phyloP scores from a whole-genome alignment of 176 grass and related monocot species.

The Aegilops speltoides region DNA sequence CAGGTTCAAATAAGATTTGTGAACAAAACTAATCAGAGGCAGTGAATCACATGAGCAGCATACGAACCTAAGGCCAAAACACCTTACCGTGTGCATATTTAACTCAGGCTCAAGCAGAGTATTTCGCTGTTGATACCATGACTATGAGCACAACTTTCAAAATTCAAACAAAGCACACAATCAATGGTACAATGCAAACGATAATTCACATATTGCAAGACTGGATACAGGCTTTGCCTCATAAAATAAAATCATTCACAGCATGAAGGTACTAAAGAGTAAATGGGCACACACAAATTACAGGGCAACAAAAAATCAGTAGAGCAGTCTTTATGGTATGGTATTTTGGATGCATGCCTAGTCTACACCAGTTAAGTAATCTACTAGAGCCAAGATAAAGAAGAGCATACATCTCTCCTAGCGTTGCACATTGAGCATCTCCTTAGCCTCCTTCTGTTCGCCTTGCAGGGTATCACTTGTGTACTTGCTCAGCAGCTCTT shows the following conservation, averaged over 20 bases:
- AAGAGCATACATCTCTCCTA: slow-evolving; percentile 47
- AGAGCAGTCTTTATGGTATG: neutral
- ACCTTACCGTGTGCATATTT: neutral
- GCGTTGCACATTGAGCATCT: slow-evolving; percentile 87
- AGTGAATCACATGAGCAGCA: neutral
- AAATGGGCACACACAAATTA: neutral
- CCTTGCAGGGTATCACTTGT: slow-evolving; percentile 60
- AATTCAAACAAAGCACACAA: neutral
- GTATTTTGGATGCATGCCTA: slow-evolving; percentile 6
- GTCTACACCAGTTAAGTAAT: slow-evolving; percentile 4
- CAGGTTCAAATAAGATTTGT: neutral
- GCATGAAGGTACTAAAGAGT: neutral
- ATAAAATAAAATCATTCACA: slow-evolving; percentile 10
- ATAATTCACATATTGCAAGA: neutral
- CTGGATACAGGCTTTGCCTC: neutral
- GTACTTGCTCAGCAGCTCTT: slow-evolving; percentile 89
- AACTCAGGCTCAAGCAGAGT: neutral
- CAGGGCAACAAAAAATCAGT: neutral
- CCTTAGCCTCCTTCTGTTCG: slow-evolving; percentile 86
- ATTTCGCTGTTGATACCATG: neutral
- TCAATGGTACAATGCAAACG: slow-evolving; percentile 5
- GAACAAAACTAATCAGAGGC: neutral
- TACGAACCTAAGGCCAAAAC: neutral
- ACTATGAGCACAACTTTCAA: slow-evolving; percentile 12
- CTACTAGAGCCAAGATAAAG: slow-evolving; percentile 15